Evolutionary conservation across 495 filamentous ascomycete genomes (phyloP).

Genomic region (Stereocaulon alpinum): DNA sequence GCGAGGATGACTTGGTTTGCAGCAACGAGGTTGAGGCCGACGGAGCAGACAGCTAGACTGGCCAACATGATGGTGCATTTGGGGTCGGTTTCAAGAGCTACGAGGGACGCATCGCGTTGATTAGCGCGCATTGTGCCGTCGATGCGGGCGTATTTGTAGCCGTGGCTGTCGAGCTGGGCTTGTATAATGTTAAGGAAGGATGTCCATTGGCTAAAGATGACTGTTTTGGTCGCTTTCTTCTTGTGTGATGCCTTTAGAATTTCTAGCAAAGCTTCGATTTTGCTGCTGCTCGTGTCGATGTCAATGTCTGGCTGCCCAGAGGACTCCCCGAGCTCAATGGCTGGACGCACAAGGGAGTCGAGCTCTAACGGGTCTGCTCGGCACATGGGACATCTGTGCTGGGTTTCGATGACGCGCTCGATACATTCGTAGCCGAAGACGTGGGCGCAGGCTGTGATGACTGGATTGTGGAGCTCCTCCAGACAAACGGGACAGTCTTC

Average conservation of each 20-base stretch:
- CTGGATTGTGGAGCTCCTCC: constrained; percentile 59
- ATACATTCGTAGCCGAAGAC: constrained; percentile 70
- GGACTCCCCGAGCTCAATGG: constrained; percentile 42
- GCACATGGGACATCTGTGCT: constrained; percentile 84
- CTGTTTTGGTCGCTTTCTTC: constrained; percentile 62
- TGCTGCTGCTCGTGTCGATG: constrained; percentile 59
- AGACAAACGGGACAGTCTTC: constrained; percentile 82
- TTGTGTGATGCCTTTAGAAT: constrained; percentile 64
- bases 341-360: constrained; percentile 55
- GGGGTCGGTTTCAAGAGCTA: constrained; percentile 54
- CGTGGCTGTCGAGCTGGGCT: constrained; percentile 50
- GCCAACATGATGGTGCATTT: constrained; percentile 71
- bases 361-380: constrained; percentile 55
- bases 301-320: constrained; percentile 42
- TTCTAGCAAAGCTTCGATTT: constrained; percentile 71
- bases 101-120: constrained; percentile 59
- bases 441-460: constrained; percentile 86
- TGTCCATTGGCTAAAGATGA: constrained; percentile 93
- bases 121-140: constrained; percentile 69
- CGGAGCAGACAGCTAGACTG: constrained; percentile 68
- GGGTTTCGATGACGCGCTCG: constrained; percentile 62
- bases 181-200: constrained; percentile 75
- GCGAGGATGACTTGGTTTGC: constrained; percentile 79
- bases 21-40: constrained; percentile 81
- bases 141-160: constrained; percentile 61